A percentile compares a stretch with the other conserved stretches of the same genome.
Evolutionary conservation across 371 early-diverging fungal species (phyloP).

Genomic region (Caulochytrium protostelioides): DNA sequence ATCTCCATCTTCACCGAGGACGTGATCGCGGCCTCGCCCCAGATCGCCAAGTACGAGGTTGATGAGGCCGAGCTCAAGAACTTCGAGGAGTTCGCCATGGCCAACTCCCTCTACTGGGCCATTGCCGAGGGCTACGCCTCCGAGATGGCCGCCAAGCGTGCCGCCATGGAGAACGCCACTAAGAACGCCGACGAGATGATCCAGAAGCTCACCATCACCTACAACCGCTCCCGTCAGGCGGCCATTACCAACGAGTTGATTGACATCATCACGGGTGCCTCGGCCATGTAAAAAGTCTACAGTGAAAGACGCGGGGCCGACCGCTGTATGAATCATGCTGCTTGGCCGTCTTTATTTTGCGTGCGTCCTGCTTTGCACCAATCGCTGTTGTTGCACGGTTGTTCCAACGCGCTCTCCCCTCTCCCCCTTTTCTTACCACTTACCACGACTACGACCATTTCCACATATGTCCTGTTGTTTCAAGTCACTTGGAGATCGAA

Average conservation of each 20-base stretch:
- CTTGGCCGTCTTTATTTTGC: too few species aligned
- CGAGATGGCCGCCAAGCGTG: constrained; percentile 89
- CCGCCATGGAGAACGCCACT: constrained; percentile 98
- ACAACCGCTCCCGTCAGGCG: constrained; percentile 90
- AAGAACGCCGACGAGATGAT: constrained; percentile 85
- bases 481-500: too few species aligned
- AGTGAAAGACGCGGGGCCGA: too few species aligned
- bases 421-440: too few species aligned
- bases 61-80: constrained; percentile 66
- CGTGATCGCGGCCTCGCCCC: constrained; percentile 56
- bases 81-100: constrained; percentile 79
- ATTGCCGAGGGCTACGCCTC: constrained; percentile 89
- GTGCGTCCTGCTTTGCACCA: too few species aligned
- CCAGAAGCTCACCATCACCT: constrained; percentile 45
- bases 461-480: too few species aligned
- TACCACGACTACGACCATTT: too few species aligned
- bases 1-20: constrained; percentile 42
- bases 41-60: constrained; percentile 74
- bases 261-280: constrained; percentile 87
- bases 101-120: constrained; percentile 83
- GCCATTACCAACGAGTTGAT: constrained; percentile 89
- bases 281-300: constrained; percentile 38
- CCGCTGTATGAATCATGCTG: too few species aligned
- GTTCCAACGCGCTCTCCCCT: too few species aligned
- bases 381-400: background rate